phyloP scores from a whole-genome alignment of 495 filamentous ascomycete species.

The Neurospora pannonica region DNA sequence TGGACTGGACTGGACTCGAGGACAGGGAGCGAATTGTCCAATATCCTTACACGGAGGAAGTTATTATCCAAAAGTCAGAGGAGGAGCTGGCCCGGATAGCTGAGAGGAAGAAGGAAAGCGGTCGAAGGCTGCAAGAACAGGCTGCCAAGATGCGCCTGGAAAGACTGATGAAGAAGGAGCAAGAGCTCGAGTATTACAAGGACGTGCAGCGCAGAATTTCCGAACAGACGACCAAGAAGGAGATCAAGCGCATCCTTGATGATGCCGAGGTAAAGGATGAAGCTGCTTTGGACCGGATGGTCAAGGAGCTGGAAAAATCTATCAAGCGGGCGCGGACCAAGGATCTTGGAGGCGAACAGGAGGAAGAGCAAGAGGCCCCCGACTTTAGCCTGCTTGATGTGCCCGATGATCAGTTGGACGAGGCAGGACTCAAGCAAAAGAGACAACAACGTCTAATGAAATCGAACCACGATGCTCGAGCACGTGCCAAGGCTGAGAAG shows the following conservation, averaged over 20 bases:
- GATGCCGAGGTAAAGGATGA: slow-evolving; percentile 89
- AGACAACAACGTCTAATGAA: slow-evolving; percentile 86
- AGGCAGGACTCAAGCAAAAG: slow-evolving; percentile 81
- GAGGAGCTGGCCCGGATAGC: slow-evolving; percentile 84
- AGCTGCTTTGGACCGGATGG: slow-evolving; percentile 61
- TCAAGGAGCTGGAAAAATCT: slow-evolving; percentile 80
- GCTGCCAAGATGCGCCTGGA: slow-evolving; percentile 94
- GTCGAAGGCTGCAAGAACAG: slow-evolving; percentile 84
- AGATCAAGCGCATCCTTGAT: slow-evolving; percentile 74
- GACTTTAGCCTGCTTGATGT: slow-evolving; percentile 82
- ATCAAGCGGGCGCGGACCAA: slow-evolving; percentile 84
- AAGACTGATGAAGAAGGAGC: slow-evolving; percentile 87
- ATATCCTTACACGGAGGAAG: slow-evolving; percentile 84
- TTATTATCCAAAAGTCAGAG: slow-evolving; percentile 79
- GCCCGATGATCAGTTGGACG: slow-evolving; percentile 86
- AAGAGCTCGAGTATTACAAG: slow-evolving; percentile 90
- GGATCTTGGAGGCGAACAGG: slow-evolving; percentile 76
- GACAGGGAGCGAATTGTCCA: slow-evolving; percentile 83
- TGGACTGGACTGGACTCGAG: slow-evolving; percentile 84
- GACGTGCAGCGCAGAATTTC: slow-evolving; percentile 58
- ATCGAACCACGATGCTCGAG: slow-evolving; percentile 83
- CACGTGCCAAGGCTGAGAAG: slow-evolving; percentile 89
- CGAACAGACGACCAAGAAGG: slow-evolving; percentile 68
- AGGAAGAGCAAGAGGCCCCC: slow-evolving; percentile 65
- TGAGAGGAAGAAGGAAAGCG: slow-evolving; percentile 87